These are phyloP conservation scores for Pisolithus tinctorius DNA, from an alignment of 768 basidiomycete species.

Conservation along the genomic window DNA sequence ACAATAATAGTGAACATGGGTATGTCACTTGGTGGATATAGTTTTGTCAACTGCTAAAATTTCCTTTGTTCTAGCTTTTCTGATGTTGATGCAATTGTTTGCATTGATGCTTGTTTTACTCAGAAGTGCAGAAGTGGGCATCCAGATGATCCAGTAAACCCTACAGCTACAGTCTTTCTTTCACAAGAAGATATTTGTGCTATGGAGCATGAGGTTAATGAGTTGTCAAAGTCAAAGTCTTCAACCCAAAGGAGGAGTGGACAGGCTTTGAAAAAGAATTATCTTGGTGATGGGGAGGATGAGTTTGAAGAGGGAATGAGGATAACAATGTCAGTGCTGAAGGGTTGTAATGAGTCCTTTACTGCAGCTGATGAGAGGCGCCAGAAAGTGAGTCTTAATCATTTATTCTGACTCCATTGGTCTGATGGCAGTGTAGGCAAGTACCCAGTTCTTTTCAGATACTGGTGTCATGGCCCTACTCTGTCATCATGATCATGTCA, in stretches of 20 bases:
- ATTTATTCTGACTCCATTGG: too few relatives aligned
- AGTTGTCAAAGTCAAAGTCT: background rate
- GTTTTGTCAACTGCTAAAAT: background rate
- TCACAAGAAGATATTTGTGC: conserved; percentile 1
- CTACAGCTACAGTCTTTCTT: conserved; percentile 14
- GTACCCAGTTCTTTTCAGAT: too few relatives aligned
- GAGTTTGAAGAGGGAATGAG: conserved; percentile 5
- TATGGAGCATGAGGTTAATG: background rate
- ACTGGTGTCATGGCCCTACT: too few relatives aligned
- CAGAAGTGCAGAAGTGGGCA: conserved; percentile 22
- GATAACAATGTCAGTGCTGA: conserved; percentile 23
- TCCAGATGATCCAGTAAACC: conserved; percentile 8
- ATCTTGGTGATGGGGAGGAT: too few relatives aligned
- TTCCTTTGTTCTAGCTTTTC: background rate
- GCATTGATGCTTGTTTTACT: conserved; percentile 29
- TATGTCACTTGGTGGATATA: background rate
- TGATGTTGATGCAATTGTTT: conserved; percentile 24
- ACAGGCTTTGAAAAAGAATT: background rate
- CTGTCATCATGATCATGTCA: too few relatives aligned
- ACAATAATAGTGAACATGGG: background rate
- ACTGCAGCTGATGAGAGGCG: too few relatives aligned
- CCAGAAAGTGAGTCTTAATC: too few relatives aligned
- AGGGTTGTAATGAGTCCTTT: conserved; percentile 21
- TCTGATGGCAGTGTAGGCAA: too few relatives aligned
- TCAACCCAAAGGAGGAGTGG: background rate